A percentile compares a stretch with the other conserved stretches of the same genome.
phyloP scores from a whole-genome alignment of 257 asterid species.

The Plantago ovata region DNA sequence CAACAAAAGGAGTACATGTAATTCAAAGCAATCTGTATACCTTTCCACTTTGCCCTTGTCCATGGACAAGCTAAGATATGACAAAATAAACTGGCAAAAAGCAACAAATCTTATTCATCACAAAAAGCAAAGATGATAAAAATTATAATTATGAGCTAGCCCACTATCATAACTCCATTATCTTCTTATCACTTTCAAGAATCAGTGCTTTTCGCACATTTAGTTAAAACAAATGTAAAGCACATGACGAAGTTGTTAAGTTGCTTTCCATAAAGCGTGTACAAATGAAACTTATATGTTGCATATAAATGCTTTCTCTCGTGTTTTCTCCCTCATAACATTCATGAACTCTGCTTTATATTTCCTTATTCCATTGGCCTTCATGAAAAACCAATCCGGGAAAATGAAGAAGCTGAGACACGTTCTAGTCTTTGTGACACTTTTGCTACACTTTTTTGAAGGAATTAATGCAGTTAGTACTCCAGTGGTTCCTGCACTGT shows the following conservation, averaged over 20 bases:
- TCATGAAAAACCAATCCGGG: not conserved
- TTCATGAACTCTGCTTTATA: not conserved
- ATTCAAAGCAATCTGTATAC: too few species aligned
- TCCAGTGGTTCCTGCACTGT: slow-evolving; percentile 33
- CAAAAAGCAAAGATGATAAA: slow-evolving; percentile 12
- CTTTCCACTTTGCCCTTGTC: too few species aligned
- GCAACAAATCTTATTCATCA: slow-evolving; percentile 11
- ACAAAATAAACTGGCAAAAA: not conserved
- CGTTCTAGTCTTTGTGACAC: not conserved
- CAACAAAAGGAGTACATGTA: too few species aligned
- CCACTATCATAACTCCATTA: not conserved
- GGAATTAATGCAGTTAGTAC: not conserved
- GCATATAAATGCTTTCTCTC: not conserved
- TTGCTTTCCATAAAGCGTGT: not conserved
- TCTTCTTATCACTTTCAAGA: not conserved
- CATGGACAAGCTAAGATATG: too few species aligned
- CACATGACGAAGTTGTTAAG: not conserved
- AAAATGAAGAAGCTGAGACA: slow-evolving; percentile 2
- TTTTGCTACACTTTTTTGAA: too few species aligned
- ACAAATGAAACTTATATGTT: slow-evolving; percentile 2
- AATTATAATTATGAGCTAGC: too few species aligned
- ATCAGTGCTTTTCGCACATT: slow-evolving; percentile 9
- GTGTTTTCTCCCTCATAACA: not conserved
- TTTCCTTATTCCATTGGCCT: not conserved
- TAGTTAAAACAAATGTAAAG: not conserved